Percentiles rank a stretch among this genome's conserved stretches.
phyloP scores from a whole-genome alignment of 2,329 filamentous ascomycete species.

The Hirsutella thompsonii region DNA sequence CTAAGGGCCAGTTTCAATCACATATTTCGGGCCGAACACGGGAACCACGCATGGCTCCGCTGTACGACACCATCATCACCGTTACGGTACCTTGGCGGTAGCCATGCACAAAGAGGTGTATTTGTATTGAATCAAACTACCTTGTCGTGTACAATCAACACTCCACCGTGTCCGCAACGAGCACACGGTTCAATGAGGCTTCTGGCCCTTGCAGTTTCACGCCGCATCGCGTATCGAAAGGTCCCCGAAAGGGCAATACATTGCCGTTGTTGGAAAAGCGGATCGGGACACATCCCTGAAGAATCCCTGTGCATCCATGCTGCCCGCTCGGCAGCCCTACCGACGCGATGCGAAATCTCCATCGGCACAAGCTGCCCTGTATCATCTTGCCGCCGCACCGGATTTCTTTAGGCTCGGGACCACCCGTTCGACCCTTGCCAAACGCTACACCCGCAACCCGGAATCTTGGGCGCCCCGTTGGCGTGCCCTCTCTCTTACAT shows the following conservation, averaged over 20 bases:
- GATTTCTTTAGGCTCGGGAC: neutral
- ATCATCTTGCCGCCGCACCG: too few species aligned
- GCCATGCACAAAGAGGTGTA: neutral
- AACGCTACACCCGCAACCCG: constrained; percentile 12
- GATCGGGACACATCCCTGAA: constrained; percentile 5
- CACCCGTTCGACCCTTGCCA: constrained; percentile 3
- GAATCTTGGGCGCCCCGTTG: constrained; percentile 31
- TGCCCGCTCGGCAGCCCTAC: neutral
- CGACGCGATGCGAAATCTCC: neutral
- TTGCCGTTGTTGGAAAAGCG: constrained; percentile 20
- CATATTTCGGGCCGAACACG: too few species aligned
- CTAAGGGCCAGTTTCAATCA: too few species aligned
- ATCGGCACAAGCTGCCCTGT: neutral
- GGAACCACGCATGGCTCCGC: too few species aligned
- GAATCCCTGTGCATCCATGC: neutral
- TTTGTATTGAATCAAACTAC: neutral
- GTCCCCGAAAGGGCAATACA: constrained; percentile 17
- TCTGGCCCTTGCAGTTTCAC: constrained; percentile 10
- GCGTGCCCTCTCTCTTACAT: constrained; percentile 14
- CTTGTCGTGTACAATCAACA: constrained; percentile 1
- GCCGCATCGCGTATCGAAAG: too few species aligned
- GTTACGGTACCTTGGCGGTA: too few species aligned
- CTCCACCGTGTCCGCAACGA: constrained; percentile 10
- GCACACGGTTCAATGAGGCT: too few species aligned
- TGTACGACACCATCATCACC: too few species aligned